Conservation (phyloP, 805 yeast genomes). For the Kregervanrija delftensis region DNA sequence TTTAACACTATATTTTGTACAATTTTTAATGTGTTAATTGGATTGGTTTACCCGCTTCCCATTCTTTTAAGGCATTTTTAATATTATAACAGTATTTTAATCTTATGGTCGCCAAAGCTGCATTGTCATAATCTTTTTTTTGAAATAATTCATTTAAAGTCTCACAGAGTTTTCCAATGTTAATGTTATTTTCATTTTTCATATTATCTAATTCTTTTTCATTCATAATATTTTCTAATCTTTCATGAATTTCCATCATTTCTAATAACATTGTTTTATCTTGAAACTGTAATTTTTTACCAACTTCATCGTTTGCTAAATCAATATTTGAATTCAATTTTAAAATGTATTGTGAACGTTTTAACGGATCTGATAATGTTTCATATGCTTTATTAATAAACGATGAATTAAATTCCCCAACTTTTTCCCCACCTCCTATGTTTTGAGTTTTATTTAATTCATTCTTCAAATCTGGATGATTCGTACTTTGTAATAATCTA, state of each 20-base stretch:
- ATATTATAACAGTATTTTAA: conserved; percentile 83
- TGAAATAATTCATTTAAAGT: conserved; percentile 41
- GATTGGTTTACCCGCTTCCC: conserved; percentile 69
- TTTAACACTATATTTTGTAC: too few species aligned
- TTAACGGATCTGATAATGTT: conserved; percentile 61
- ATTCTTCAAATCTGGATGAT: conserved; percentile 68
- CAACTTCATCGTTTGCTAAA: conserved; percentile 50
- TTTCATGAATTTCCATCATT: conserved; percentile 81
- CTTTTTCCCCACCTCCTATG: conserved; percentile 11
- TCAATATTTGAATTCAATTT: conserved; percentile 40
- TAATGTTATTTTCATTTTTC: conserved; percentile 46
- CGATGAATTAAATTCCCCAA: conserved; percentile 40
- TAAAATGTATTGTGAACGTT: conserved; percentile 58
- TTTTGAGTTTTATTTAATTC: conserved; percentile 20
- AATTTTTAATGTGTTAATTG: conserved; percentile 48
- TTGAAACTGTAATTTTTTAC: conserved; percentile 30
- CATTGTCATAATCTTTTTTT: conserved; percentile 43
- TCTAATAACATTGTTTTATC: conserved; percentile 58
- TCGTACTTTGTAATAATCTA: conserved; percentile 58
- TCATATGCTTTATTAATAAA: conserved; percentile 72
- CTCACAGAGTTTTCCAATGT: conserved; percentile 42
- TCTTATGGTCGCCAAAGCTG: conserved; percentile 61
- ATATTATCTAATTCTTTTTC: conserved; percentile 52
- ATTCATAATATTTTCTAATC: conserved; percentile 56
- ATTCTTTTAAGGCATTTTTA: conserved; percentile 62